A percentile compares a stretch with the other conserved stretches of the same genome.
Conservation (phyloP, 768 basidiomycete genomes). For the Collybia mongolica region DNA sequence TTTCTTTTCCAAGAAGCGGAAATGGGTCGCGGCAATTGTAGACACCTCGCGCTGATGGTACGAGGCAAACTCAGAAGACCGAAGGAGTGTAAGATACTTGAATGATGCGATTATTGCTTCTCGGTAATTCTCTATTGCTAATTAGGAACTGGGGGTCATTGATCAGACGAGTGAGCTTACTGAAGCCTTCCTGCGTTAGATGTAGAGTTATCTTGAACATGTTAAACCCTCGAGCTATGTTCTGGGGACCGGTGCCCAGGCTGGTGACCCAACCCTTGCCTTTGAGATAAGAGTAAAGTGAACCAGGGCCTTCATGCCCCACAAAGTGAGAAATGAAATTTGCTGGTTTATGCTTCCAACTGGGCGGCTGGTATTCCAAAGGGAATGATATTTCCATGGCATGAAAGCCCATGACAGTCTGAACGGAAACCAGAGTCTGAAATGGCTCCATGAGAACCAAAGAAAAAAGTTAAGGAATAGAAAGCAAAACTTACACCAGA, state of each 20-base stretch:
- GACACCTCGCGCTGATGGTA: constrained; percentile 78
- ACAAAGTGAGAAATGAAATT: constrained; percentile 77
- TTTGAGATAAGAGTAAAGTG: constrained; percentile 88
- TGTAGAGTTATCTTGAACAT: constrained; percentile 84
- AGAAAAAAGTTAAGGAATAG: constrained; percentile 2
- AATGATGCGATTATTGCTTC: constrained; percentile 67
- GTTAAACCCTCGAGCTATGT: constrained; percentile 79
- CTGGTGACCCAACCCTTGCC: constrained; percentile 82
- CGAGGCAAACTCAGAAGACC: constrained; percentile 55
- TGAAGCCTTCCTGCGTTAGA: constrained; percentile 83
- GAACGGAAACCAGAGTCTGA: constrained; percentile 79
- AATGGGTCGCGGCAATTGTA: constrained; percentile 67
- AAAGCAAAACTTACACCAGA: constrained; percentile 54
- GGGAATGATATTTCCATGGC: constrained; percentile 82
- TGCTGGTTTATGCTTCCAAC: constrained; percentile 79
- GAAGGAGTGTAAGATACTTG: constrained; percentile 76
- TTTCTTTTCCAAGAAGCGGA: constrained; percentile 85
- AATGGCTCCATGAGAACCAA: constrained; percentile 16
- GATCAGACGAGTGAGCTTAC: constrained; percentile 42
- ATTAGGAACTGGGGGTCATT: not conserved
- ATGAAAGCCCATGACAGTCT: constrained; percentile 87
- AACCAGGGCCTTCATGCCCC: constrained; percentile 93
- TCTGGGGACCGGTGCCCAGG: constrained; percentile 67
- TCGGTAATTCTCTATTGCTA: constrained; percentile 67
- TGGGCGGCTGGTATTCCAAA: constrained; percentile 65